A percentile compares a stretch with the other conserved stretches of the same genome.
These are phyloP conservation scores for Geotrichum fermentans DNA, from an alignment of 1,139 yeast species.

Conservation along the genomic window DNA sequence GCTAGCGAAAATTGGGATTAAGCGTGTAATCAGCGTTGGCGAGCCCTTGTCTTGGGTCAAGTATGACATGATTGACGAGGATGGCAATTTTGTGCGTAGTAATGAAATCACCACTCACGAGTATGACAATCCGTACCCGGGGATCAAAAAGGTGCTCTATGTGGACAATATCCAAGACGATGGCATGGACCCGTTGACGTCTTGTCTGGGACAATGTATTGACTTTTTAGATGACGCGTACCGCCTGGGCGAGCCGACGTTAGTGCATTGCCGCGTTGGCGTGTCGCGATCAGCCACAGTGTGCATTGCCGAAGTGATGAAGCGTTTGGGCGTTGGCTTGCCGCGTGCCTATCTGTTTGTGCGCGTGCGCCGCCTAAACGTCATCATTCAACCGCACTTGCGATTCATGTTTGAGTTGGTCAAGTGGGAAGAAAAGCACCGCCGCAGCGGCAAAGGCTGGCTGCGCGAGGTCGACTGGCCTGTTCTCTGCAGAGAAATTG, in stretches of 20 bases:
- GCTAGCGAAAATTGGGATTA: conserved; percentile 61
- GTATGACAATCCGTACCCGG: conserved; percentile 24
- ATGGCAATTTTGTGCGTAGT: conserved; percentile 20
- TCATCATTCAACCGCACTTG: conserved; percentile 86
- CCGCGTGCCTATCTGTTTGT: conserved; percentile 75
- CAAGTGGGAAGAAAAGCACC: conserved; percentile 61
- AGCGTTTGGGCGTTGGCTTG: conserved; percentile 55
- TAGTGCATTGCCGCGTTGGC: conserved; percentile 88
- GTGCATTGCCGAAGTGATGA: conserved; percentile 87
- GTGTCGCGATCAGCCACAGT: conserved; percentile 88
- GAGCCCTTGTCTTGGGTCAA: conserved; percentile 61
- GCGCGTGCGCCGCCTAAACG: conserved; percentile 76
- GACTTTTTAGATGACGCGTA: conserved; percentile 43
- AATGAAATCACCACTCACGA: conserved; percentile 12
- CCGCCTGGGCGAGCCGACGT: conserved; percentile 44
- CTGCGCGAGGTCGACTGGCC: conserved; percentile 84
- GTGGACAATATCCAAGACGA: conserved; percentile 47
- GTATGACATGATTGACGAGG: conserved; percentile 19
- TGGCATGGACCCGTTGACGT: conserved; percentile 46
- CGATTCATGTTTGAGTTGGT: conserved; percentile 79
- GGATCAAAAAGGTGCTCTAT: conserved; percentile 38
- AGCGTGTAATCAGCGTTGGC: conserved; percentile 79
- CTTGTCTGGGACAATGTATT: conserved; percentile 41
- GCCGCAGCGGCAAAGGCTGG: conserved; percentile 37
- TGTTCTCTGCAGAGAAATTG: conserved; percentile 79